Percentiles rank a stretch among this genome's conserved stretches.
Conservation (phyloP, 768 basidiomycete species). For the Hygrocybe punicea region DNA sequence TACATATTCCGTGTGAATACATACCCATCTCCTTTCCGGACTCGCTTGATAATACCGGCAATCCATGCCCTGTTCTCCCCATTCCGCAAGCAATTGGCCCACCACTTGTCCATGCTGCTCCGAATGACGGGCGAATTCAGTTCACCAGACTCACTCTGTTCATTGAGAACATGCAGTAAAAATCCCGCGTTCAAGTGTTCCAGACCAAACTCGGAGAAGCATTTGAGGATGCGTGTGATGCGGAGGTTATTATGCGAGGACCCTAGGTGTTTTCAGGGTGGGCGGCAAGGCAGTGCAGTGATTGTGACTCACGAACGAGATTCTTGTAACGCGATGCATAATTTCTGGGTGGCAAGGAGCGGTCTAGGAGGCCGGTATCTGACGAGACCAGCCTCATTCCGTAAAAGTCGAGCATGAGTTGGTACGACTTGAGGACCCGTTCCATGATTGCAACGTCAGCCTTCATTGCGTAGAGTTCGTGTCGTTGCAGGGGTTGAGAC, state of each 20-base stretch:
- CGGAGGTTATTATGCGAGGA: slow-evolving; percentile 74
- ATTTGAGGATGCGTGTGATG: slow-evolving; percentile 74
- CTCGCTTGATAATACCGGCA: slow-evolving; percentile 45
- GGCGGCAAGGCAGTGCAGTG: not conserved
- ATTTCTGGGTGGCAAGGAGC: slow-evolving; percentile 47
- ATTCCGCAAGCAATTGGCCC: slow-evolving; percentile 70
- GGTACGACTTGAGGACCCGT: slow-evolving; percentile 59
- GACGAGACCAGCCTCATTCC: slow-evolving; percentile 62
- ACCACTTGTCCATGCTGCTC: slow-evolving; percentile 74
- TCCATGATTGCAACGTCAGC: slow-evolving; percentile 43
- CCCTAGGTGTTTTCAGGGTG: slow-evolving; percentile 33
- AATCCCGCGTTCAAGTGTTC: slow-evolving; percentile 65
- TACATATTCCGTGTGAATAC: slow-evolving; percentile 61
- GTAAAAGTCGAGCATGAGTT: slow-evolving; percentile 77
- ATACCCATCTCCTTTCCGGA: slow-evolving; percentile 42
- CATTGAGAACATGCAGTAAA: slow-evolving; percentile 62
- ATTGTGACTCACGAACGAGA: slow-evolving; percentile 54
- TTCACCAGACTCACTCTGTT: slow-evolving; percentile 58
- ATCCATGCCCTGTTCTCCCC: slow-evolving; percentile 58
- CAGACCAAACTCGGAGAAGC: slow-evolving; percentile 65
- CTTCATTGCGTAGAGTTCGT: slow-evolving; percentile 61
- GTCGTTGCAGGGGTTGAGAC: slow-evolving; percentile 62
- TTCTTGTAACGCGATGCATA: slow-evolving; percentile 58
- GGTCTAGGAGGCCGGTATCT: slow-evolving; percentile 58
- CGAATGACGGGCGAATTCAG: slow-evolving; percentile 48